Conservation (phyloP, 306 rosid genomes). For the Luffa acutangula region DNA sequence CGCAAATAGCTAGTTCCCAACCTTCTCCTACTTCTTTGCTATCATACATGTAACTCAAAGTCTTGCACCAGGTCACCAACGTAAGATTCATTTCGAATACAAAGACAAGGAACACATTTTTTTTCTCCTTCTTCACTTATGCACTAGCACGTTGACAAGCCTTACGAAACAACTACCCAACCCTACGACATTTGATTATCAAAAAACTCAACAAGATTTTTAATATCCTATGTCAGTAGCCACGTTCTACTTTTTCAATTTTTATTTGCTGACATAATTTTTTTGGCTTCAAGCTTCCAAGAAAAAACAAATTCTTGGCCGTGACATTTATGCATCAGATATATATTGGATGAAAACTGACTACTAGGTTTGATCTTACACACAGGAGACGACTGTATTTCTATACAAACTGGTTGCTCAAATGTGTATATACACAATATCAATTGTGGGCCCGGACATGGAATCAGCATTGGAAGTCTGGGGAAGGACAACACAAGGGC, state of each 20-base stretch:
- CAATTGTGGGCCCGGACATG: slow-evolving; percentile 96
- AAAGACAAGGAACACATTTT: no score
- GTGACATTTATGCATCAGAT: neutral
- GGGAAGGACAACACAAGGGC: slow-evolving; percentile 84
- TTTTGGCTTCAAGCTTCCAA: neutral
- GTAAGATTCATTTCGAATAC: no score
- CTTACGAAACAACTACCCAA: neutral
- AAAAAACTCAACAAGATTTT: neutral
- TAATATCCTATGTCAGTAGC: neutral
- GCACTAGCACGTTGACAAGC: neutral
- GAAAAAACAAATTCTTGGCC: neutral
- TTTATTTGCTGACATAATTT: neutral
- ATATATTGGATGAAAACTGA: neutral
- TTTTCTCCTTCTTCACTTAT: neutral
- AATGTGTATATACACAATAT: slow-evolving; percentile 76
- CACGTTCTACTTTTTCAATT: neutral
- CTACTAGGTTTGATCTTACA: neutral
- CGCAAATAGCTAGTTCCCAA: neutral
- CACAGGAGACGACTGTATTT: slow-evolving; percentile 90
- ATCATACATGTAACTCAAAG: neutral
- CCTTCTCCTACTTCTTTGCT: neutral
- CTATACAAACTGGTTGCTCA: slow-evolving; percentile 94
- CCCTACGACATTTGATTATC: neutral
- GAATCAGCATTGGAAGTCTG: slow-evolving; percentile 94
- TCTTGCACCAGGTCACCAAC: no score